These are phyloP conservation scores for Lyophyllum semitale DNA, from an alignment of 768 basidiomycete genomes.

Conservation along the genomic window DNA sequence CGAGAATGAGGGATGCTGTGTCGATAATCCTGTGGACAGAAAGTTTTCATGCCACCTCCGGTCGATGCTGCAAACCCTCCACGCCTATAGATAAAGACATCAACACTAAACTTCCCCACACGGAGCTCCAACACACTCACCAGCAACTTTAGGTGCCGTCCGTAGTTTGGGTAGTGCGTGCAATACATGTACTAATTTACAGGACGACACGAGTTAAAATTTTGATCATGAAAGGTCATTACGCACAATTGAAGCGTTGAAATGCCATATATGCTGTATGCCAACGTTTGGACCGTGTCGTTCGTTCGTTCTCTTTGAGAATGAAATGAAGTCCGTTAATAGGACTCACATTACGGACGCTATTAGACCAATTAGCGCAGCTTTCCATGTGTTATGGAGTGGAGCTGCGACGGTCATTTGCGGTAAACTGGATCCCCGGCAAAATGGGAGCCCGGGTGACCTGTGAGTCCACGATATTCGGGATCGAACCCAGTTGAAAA, in stretches of 20 bases:
- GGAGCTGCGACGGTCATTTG: background rate
- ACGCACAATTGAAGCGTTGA: slow-evolving; percentile 12
- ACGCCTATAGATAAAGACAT: background rate
- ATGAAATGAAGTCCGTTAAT: background rate
- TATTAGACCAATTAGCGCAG: slow-evolving; percentile 16
- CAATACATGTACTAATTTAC: slow-evolving; percentile 9
- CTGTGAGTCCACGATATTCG: no score
- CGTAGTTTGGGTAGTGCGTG: slow-evolving; percentile 11
- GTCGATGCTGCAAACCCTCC: background rate
- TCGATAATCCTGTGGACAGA: slow-evolving; percentile 5
- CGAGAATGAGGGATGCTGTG: slow-evolving; percentile 8
- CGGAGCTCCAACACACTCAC: background rate
- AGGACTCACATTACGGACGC: slow-evolving; percentile 9
- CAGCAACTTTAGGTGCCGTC: slow-evolving; percentile 3
- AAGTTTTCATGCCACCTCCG: background rate
- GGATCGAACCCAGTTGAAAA: no score
- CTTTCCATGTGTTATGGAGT: slow-evolving; percentile 20
- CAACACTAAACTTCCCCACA: background rate
- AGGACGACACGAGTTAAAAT: background rate
- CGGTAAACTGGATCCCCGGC: background rate
- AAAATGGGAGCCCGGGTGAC: background rate
- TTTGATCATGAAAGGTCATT: background rate
- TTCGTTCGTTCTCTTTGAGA: no score
- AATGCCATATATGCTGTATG: slow-evolving; percentile 12
- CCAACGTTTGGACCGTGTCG: background rate